Base-by-base conservation (phyloP, 2,329 filamentous ascomycete species). In the Fusarium solani-melongenae region DNA sequence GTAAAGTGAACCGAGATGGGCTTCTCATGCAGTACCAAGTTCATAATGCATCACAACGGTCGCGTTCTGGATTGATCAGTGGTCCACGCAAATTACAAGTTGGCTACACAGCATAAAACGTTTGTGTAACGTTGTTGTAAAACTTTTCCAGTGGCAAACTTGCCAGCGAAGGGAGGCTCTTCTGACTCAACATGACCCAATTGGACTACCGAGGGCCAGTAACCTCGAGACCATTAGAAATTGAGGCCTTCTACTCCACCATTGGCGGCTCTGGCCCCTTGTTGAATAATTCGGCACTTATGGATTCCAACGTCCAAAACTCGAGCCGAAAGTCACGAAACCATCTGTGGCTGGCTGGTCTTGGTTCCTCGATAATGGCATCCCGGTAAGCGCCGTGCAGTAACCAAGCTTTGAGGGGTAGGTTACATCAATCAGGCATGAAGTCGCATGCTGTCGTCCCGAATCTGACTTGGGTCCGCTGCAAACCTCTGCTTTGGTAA, bases 221-320 rank as follows among this genome's bases (percentile, higher is more conserved):
- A 71, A 61, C 39, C 41, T 34, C 44, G 22, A 53, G 66, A 27
- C 66, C 34, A 11, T 58, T 22, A 22, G 29, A 61, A 67, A 68
- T 68, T 68, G 70, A 73, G 70, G 71, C 71, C 71, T 44, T 60
- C 59, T 38, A 55, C 62, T 73, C 71, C 71, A 73, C 71, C 56
- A 33, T 68, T 58, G 70, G 67, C 62, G 57, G 12, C 27, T 24
- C n/a, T 46, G 24, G 55, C 24, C 55, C 55, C 20, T 36, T 22
- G 55, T 51, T 65, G 12, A 20, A 31, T 24, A 55, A 44, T n/a
- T 60, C 55, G 55, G 55, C 46, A 65, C n/a, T 60, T 65, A 57
- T 62, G 39, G 46, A 15, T 36, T 31, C 27, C 20, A 24, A 29
- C 46, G 31, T 41, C 58, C 36, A 55, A 71, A 70, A 59, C 55